These are phyloP conservation scores for Kluyveromyces sp. DNA, from an alignment of 1,139 yeast genomes.

Conservation along the genomic window DNA sequence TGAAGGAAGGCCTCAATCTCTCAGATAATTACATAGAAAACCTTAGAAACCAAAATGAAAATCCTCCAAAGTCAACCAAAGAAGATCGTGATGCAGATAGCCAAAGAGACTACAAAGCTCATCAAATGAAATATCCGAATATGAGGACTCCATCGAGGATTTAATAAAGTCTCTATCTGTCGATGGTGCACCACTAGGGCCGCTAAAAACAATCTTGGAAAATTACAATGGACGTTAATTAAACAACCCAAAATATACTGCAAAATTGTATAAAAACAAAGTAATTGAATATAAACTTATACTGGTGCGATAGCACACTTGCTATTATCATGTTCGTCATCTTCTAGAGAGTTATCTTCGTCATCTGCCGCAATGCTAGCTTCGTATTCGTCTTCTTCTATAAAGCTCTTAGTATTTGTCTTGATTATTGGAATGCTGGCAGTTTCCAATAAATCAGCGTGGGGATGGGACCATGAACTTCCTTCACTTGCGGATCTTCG, in stretches of 20 bases:
- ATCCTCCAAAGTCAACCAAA: neutral
- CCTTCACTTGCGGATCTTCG: slow-evolving; percentile 17
- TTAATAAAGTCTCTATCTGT: slow-evolving; percentile 23
- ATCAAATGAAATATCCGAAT: slow-evolving; percentile 18
- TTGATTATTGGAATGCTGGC: neutral
- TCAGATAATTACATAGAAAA: slow-evolving; percentile 13
- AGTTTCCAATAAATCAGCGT: slow-evolving; percentile 7
- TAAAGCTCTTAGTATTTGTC: neutral
- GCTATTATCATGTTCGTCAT: slow-evolving; percentile 4
- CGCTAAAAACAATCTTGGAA: slow-evolving; percentile 17
- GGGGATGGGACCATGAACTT: slow-evolving; percentile 20
- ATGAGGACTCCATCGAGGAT: slow-evolving; percentile 22
- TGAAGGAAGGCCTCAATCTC: slow-evolving; percentile 42
- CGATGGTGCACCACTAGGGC: slow-evolving; percentile 33
- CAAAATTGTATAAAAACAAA: neutral
- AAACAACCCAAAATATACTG: neutral
- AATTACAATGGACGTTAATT: slow-evolving; percentile 2
- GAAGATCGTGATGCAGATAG: neutral
- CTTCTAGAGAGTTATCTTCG: slow-evolving; percentile 21
- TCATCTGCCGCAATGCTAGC: slow-evolving; percentile 22
- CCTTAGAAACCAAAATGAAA: neutral
- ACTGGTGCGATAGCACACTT: neutral
- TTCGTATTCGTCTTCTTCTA: slow-evolving; percentile 10
- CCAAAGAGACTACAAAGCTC: slow-evolving; percentile 8
- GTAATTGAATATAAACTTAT: neutral